Percentiles rank a stretch among this genome's conserved stretches.
These are phyloP conservation scores for Lonicera japonica DNA, from an alignment of 129 eudicot species.

Conservation along the genomic window DNA sequence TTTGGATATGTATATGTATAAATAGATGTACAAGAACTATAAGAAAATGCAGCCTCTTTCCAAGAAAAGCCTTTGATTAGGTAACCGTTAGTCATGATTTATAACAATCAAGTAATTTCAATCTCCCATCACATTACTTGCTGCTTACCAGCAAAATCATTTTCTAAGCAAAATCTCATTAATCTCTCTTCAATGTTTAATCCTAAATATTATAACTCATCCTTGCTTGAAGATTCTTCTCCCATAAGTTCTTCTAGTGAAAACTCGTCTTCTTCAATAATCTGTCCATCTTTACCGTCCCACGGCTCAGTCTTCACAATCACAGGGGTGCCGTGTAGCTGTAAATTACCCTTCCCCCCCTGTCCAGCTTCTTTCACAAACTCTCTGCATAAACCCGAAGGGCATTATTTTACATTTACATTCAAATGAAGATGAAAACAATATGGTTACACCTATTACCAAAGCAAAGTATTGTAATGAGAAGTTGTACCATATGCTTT, in stretches of 20 bases:
- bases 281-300: constrained; percentile 94
- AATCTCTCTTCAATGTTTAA: neutral
- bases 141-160: constrained; percentile 3
- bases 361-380: constrained; percentile 81
- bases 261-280: constrained; percentile 84
- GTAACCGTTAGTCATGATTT: too few relatives aligned
- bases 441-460: too few relatives aligned
- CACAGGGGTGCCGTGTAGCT: constrained; percentile 44
- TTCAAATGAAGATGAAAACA: too few relatives aligned
- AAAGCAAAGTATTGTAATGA: too few relatives aligned
- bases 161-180: neutral
- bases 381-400: constrained; percentile 40
- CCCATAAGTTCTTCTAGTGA: constrained; percentile 92
- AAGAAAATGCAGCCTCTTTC: too few relatives aligned
- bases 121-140: neutral
- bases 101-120: neutral
- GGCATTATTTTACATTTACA: neutral
- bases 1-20: too few relatives aligned
- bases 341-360: constrained; percentile 88
- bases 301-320: constrained; percentile 61
- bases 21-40: too few relatives aligned
- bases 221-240: constrained; percentile 36
- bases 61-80: too few relatives aligned
- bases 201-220: constrained; percentile 31
- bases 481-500: neutral